phyloP scores from a whole-genome alignment of 176 grass and related monocot species.

The Avena insularis region DNA sequence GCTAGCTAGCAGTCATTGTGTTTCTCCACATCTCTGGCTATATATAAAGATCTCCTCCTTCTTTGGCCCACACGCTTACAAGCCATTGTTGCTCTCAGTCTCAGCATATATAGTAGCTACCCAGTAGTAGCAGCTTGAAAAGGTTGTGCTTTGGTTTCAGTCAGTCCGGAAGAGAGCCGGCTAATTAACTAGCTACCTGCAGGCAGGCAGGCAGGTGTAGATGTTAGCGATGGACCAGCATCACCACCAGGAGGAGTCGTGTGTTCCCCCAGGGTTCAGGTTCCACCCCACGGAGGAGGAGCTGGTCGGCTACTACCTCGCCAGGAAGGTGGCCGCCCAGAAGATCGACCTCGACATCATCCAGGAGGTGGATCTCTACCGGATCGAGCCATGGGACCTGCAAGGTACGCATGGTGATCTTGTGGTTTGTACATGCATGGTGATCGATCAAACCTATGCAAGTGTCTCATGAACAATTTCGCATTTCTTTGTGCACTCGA shows the following conservation, averaged over 20 bases:
- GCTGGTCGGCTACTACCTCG: conserved; percentile 87
- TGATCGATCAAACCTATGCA: background rate
- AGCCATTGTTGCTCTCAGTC: background rate
- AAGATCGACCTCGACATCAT: conserved; percentile 69
- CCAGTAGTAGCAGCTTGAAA: conserved; percentile 32
- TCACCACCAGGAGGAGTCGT: conserved; percentile 5
- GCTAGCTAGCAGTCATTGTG: background rate
- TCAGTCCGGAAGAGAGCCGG: background rate
- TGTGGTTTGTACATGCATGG: background rate
- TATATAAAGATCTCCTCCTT: conserved; percentile 34
- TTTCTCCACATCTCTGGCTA: conserved; percentile 37
- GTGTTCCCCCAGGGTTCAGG: conserved; percentile 85
- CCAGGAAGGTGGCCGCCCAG: conserved; percentile 58
- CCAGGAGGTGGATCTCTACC: conserved; percentile 80
- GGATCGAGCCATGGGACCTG: conserved; percentile 88
- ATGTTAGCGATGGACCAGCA: conserved; percentile 45
- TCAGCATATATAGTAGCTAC: background rate
- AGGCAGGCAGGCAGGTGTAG: background rate
- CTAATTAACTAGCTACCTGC: conserved; percentile 3
- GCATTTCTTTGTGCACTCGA: background rate
- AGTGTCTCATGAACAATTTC: background rate
- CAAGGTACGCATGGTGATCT: conserved; percentile 45
- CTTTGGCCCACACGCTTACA: conserved; percentile 17
- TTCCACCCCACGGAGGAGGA: conserved; percentile 98
- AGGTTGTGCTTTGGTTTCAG: conserved; percentile 17